Base-by-base conservation (phyloP, 164 flowering plant genomes). In the Chimonanthus salicifolius region DNA sequence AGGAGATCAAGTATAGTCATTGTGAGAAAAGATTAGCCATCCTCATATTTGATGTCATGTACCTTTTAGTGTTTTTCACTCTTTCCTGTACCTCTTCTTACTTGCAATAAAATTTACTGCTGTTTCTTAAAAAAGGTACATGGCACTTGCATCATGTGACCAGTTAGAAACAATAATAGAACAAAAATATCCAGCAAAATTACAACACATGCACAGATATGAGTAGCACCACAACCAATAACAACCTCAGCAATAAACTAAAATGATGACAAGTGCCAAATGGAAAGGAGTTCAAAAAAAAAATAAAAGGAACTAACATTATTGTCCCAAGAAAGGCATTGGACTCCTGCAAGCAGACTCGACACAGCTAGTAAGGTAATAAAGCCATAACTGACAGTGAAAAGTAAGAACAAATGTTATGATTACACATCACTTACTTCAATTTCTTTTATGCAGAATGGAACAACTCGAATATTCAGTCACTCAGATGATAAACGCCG, bases 401-500 rank as follows among this genome's bases (percentile, higher is more conserved):
- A 43, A 47, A 66, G 47, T 33, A 44, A 44, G 48, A 11, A 63
- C 66, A 20, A 63, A 11, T 54, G 60, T 54, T 54, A 54, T 15
- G 60, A 13, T 54, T n/a, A 54, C 10, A 54, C 16, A 13, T 54
- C 16, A 54, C 5, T 54, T 11, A 54, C 15, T 54, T 54, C 60
- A 4, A 13, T 11, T 54, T 54, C 21, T 54, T n/a, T 54, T 13
- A 54, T 54, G 60, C 60, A 6, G 66, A 63, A 18, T 18, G 21
- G 66, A 63, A 63, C 44, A 33, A 13, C 33, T 44, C 48, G 5
- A 58, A 4, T 48, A 16, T 72, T 44, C 48, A 49, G 67, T 72
- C 44, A 72, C 60, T 72, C 75, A 16, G 75, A 72, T 13, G 75
- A 62, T 64, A 72, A 50, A 9, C 75, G 75, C 62, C 75, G 33